Evolutionary conservation across 305 asterid species (phyloP).

Genomic region (Rubia occidens): DNA sequence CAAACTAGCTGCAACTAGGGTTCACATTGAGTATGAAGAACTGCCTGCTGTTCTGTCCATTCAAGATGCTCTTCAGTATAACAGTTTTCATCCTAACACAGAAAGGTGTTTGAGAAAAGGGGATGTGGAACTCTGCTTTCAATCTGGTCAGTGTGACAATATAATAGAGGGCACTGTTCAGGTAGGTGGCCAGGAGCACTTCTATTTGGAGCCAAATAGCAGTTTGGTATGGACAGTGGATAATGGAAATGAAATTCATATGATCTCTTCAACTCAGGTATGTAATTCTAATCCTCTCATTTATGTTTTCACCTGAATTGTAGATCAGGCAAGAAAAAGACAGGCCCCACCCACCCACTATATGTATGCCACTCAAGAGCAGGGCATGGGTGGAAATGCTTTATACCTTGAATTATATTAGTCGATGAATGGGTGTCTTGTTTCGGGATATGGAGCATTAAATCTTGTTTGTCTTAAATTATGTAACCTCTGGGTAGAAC

Average conservation of each 20-base stretch:
- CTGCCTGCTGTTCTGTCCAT: slow-evolving; percentile 79
- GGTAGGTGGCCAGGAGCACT: slow-evolving; percentile 95
- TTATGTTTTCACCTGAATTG: neutral
- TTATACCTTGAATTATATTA: neutral
- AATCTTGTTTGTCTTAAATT: neutral
- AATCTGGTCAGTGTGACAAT: slow-evolving; percentile 65
- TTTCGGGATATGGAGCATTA: neutral
- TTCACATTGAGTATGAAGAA: slow-evolving; percentile 66
- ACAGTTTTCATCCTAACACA: slow-evolving; percentile 73
- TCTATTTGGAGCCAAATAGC: slow-evolving; percentile 88
- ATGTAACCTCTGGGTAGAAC: neutral
- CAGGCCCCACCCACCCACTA: too few species aligned
- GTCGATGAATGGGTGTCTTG: neutral
- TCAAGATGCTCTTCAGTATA: slow-evolving; percentile 60
- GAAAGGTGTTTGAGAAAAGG: slow-evolving; percentile 56
- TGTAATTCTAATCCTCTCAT: neutral
- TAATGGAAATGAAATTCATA: slow-evolving; percentile 90
- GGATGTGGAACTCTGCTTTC: slow-evolving; percentile 61
- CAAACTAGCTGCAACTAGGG: slow-evolving; percentile 74
- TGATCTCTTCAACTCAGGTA: slow-evolving; percentile 97
- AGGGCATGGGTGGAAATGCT: neutral
- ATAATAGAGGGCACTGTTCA: slow-evolving; percentile 75
- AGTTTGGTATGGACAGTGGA: slow-evolving; percentile 78
- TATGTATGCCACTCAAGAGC: neutral
- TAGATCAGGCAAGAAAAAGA: neutral